Evolutionary conservation across 192 early-diverging fungal species (phyloP).

Genomic region (Backusella liffmaniae): DNA sequence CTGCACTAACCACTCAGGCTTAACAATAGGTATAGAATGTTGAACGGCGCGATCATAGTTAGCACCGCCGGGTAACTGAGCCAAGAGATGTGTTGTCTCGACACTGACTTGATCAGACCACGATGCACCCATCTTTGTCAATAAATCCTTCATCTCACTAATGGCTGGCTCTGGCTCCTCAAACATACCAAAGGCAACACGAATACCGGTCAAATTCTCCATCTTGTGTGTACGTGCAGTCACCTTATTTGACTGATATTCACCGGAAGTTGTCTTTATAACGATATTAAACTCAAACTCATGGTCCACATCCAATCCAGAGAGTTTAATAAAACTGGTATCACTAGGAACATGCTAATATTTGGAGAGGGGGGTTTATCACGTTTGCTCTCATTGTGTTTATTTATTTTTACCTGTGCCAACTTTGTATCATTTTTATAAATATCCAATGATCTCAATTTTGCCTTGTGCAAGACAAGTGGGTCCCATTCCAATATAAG

Average conservation of each 20-base stretch:
- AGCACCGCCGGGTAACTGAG: conserved; percentile 77
- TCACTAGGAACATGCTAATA: conserved; percentile 43
- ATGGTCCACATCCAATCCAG: conserved; percentile 87
- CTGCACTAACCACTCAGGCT: conserved; percentile 91
- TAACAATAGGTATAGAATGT: conserved; percentile 93
- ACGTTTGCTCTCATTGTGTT: conserved; percentile 12
- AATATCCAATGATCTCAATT: conserved; percentile 84
- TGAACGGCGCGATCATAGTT: conserved; percentile 87
- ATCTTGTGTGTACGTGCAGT: conserved; percentile 83
- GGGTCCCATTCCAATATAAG: conserved; percentile 91
- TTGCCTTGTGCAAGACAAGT: conserved; percentile 77
- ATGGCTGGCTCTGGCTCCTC: conserved; percentile 68
- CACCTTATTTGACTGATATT: conserved; percentile 74
- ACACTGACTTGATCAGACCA: conserved; percentile 83
- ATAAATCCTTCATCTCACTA: conserved; percentile 69
- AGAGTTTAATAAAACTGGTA: conserved; percentile 69
- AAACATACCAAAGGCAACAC: conserved; percentile 93
- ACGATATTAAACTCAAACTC: conserved; percentile 90
- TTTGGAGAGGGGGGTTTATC: too few relatives aligned
- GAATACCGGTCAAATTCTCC: conserved; percentile 97
- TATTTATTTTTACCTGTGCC: conserved; percentile 49
- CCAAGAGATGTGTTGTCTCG: conserved; percentile 92
- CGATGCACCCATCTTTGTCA: conserved; percentile 83
- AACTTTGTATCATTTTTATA: conserved; percentile 87
- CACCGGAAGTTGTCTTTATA: conserved; percentile 90